Percentiles rank a stretch among this genome's conserved stretches.
These are phyloP conservation scores for Geoglossum glabrum DNA, from an alignment of 495 filamentous ascomycete genomes.

Conservation along the genomic window DNA sequence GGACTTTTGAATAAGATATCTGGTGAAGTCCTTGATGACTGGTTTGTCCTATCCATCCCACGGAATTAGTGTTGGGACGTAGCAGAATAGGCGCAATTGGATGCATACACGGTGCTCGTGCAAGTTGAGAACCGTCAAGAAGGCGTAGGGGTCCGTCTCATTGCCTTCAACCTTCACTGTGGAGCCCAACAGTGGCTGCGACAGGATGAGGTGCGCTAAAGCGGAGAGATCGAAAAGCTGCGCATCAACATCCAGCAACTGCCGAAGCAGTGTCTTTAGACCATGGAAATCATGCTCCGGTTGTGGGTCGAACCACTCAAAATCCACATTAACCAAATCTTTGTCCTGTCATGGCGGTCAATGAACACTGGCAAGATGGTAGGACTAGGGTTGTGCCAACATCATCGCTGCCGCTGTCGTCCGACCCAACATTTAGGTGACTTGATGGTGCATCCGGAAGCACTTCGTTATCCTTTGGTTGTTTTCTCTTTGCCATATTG, in stretches of 20 bases:
- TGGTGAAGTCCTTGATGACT: constrained; percentile 42
- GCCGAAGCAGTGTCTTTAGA: constrained; percentile 70
- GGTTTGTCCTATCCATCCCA: constrained; percentile 36
- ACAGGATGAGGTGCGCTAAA: constrained; percentile 69
- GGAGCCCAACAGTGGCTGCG: constrained; percentile 73
- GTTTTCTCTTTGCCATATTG: constrained; percentile 32
- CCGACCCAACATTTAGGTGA: constrained; percentile 10
- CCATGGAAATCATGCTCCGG: constrained; percentile 85
- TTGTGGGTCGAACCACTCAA: constrained; percentile 96
- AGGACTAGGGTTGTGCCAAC: constrained; percentile 4
- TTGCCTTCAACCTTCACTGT: constrained; percentile 92
- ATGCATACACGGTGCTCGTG: constrained; percentile 43
- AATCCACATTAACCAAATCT: constrained; percentile 86
- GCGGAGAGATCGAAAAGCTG: constrained; percentile 70
- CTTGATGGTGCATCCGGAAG: constrained; percentile 22
- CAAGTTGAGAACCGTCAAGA: constrained; percentile 75
- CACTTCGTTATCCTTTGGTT: constrained; percentile 25
- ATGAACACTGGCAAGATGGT: neutral
- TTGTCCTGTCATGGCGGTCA: constrained; percentile 17
- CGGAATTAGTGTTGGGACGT: neutral
- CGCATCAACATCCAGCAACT: constrained; percentile 81
- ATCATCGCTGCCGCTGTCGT: constrained; percentile 13
- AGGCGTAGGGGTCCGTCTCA: constrained; percentile 85
- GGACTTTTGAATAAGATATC: constrained; percentile 49
- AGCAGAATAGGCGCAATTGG: neutral